Evolutionary conservation across 371 early-diverging fungal genomes (phyloP).

Genomic region (Haplosporangium sp.): DNA sequence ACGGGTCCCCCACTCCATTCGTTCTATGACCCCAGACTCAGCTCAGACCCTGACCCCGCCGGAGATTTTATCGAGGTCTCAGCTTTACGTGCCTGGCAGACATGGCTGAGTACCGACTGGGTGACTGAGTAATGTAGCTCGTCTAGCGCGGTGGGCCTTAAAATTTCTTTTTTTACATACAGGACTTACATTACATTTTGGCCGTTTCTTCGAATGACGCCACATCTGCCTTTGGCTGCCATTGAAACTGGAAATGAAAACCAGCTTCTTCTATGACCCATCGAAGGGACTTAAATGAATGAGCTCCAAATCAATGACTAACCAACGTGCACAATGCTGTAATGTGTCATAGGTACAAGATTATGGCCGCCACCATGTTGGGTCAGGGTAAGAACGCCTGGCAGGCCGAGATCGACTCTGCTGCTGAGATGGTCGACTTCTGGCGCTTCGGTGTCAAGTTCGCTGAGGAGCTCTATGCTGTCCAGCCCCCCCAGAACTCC

Average conservation of each 20-base stretch:
- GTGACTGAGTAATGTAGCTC: too few relatives aligned
- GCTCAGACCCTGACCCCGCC: too few relatives aligned
- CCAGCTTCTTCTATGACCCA: slow-evolving; percentile 1
- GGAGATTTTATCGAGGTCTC: not conserved
- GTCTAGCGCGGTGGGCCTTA: not conserved
- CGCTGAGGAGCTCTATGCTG: slow-evolving; percentile 92
- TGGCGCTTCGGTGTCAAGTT: slow-evolving; percentile 96
- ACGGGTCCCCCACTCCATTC: too few relatives aligned
- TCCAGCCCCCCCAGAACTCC: slow-evolving; percentile 95
- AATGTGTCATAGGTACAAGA: slow-evolving; percentile 70
- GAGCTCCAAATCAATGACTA: not conserved
- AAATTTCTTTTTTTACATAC: not conserved
- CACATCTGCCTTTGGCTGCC: not conserved
- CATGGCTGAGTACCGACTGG: too few relatives aligned
- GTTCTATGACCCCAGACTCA: too few relatives aligned
- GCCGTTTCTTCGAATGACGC: slow-evolving; percentile 5
- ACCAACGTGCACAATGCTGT: not conserved
- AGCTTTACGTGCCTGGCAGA: not conserved
- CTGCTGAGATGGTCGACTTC: slow-evolving; percentile 95
- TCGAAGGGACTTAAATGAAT: not conserved
- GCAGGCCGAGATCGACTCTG: slow-evolving; percentile 99
- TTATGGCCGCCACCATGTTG: slow-evolving; percentile 98
- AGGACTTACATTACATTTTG: too few relatives aligned
- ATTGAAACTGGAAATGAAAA: not conserved
- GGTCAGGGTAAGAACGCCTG: slow-evolving; percentile 99